phyloP scores from a whole-genome alignment of 768 basidiomycete genomes.

The Xanthoconium stramineum region DNA sequence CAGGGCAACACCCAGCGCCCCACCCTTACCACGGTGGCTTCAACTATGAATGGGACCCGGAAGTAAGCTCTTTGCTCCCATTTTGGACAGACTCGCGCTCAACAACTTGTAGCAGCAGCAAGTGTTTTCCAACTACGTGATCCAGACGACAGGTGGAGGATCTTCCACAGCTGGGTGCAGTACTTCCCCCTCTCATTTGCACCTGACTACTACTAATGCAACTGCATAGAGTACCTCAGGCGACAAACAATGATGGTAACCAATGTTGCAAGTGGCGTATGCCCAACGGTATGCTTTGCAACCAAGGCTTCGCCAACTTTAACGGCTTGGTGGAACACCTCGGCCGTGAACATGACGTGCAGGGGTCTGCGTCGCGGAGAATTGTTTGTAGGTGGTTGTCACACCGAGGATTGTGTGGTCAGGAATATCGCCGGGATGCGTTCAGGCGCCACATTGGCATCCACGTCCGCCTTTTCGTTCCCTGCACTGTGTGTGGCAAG shows the following conservation, averaged over 20 bases:
- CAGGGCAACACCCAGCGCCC: background rate
- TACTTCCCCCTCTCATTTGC: background rate
- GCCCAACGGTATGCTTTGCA: background rate
- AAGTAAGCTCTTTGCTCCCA: background rate
- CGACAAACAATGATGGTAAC: background rate
- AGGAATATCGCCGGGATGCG: background rate
- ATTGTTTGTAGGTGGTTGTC: slow-evolving; percentile 7
- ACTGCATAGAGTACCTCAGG: background rate
- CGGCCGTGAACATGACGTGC: background rate
- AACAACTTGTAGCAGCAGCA: slow-evolving; percentile 1
- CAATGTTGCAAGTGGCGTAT: slow-evolving; percentile 7
- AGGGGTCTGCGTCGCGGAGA: background rate
- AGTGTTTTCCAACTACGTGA: background rate
- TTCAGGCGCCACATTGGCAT: slow-evolving; percentile 7
- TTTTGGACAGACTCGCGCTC: background rate
- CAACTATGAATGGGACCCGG: background rate
- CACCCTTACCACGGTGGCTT: background rate
- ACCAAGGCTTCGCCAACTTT: background rate
- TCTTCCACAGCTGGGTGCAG: background rate
- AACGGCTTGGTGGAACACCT: slow-evolving; percentile 6
- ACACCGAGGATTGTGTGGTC: background rate
- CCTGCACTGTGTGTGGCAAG: background rate
- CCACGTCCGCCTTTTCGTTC: background rate
- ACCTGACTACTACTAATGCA: background rate
- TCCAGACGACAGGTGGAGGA: background rate